Evolutionary conservation across 2,329 filamentous ascomycete genomes (phyloP).

Genomic region (Verticillium longisporum): DNA sequence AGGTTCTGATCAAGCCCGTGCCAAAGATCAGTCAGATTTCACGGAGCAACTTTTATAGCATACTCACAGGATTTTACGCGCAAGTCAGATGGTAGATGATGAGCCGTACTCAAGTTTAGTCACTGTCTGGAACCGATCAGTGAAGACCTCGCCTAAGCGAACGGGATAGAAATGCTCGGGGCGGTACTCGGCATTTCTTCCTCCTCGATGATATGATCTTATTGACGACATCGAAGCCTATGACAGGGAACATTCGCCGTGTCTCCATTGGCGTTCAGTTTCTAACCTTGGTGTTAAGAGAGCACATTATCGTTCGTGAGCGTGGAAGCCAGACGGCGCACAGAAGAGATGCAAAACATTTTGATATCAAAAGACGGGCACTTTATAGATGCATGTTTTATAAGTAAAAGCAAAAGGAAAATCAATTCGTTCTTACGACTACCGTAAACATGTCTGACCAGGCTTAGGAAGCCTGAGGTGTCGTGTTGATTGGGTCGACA

Average conservation of each 20-base stretch:
- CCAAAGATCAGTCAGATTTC: neutral
- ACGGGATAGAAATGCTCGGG: slow-evolving; percentile 28
- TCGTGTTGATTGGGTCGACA: no score
- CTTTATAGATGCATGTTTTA: no score
- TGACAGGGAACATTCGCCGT: slow-evolving; percentile 9
- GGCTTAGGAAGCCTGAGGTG: no score
- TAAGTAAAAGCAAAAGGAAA: no score
- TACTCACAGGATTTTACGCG: slow-evolving; percentile 11
- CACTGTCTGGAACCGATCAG: slow-evolving; percentile 25
- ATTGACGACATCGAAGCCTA: slow-evolving; percentile 11
- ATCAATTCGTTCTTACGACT: no score
- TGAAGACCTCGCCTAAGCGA: slow-evolving; percentile 27
- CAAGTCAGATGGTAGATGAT: slow-evolving; percentile 35
- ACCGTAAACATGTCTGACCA: no score
- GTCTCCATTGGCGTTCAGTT: slow-evolving; percentile 1
- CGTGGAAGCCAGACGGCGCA: no score
- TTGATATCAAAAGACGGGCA: no score
- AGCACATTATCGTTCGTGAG: neutral
- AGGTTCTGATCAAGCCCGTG: slow-evolving; percentile 17
- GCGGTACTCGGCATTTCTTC: slow-evolving; percentile 27
- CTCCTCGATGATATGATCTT: slow-evolving; percentile 24
- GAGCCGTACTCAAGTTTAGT: slow-evolving; percentile 33
- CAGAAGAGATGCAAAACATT: no score
- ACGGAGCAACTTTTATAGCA: no score
- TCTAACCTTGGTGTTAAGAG: neutral